Evolutionary conservation across 192 early-diverging fungal genomes (phyloP), one percentile per base, ranked within the genome.

Genomic region (Podila clonocystis): DNA sequence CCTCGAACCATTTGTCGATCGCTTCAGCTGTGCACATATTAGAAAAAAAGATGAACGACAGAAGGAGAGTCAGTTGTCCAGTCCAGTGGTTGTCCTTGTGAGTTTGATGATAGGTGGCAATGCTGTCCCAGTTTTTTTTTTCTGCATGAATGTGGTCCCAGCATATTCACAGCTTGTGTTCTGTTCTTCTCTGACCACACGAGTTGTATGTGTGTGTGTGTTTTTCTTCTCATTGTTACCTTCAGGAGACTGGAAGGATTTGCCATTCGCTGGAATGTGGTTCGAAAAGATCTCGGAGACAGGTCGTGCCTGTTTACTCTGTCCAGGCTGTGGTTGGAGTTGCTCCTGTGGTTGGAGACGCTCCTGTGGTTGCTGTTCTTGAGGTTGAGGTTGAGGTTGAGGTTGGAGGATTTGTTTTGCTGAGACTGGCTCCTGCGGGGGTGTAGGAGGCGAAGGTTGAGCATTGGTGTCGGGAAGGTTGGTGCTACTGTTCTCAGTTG

Each of bases 1-100:
- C 95, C 83, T 96, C 94, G 68, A 95, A 96, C 95, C 95, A 96
- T 55, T 88, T 86, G 84, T 98, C 96, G 65, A 96, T 94, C 20
- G 91, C 93, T 52, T 90, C 89, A 36, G 89, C 75, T 79, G 52
- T 55, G 2, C 6, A 20, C 17, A 6, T 26, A 55, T 55, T 0
- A 55, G 17, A n/a, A n/a, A n/a, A n/a, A n/a, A n/a, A n/a, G n/a
- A n/a, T n/a, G n/a, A 55, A 55, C 5, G 8, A 55, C 3, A 55
- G 19, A 55, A 55, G 22, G n/a, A 17, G 22, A 55, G 52, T 55
- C 9, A 24, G 22, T 52, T 3, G 52, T 31, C 7, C 12, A 28
- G 9, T 38, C 19, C 3, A 4, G 2, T 55, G 26, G 20, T 2
- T 61, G 12, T 61, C 29, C 19, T 61, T 30, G 17, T 63, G n/a